Base-by-base conservation (phyloP, 495 filamentous ascomycete genomes). In the Hypoxylon subgilvum region DNA sequence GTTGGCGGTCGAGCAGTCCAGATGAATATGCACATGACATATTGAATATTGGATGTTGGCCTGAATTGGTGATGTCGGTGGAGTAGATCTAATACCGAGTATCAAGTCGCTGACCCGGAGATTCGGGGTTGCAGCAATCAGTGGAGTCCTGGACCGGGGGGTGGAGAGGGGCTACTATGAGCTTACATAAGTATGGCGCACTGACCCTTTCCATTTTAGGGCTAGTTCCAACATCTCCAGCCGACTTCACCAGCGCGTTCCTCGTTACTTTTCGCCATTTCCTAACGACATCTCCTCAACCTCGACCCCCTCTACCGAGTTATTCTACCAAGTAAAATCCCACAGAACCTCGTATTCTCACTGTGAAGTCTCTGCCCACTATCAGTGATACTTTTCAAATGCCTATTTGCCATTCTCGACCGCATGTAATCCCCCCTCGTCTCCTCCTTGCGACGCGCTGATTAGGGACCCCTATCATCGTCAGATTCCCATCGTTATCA, bases 381-480 rank as follows among this genome's bases (percentile, higher is more conserved):
- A 25, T 48, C 6, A 22, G 13, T 19, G 40, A 28, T 44, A 43
- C 52, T 46, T 55, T 52, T 68, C 69, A 69, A 68, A 72, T 72
- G 69, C 67, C 64, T 66, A 53, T 65, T 68, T 66, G 58, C 49
- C 63, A 39, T 47, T 55, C 30, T 46, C 53, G 42, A 25, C 67
- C 64, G 27, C 59, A 62, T 51, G 58, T 57, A 52, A 62, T 63
- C 30, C 61, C 69, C 63, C 61, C 67, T 67, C 67, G 61, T 54
- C 65, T 61, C 49, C 60, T 55, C 45, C 59, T 66, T 65, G 67
- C 67, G 64, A 69, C 69, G 69, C 69, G 69, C 63, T 71, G 66
- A 69, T 69, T 67, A 61, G 42, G 43, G 51, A 42, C 44, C 46
- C 19, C 38, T 62, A 44, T 69, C 57, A 68, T 63, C 28, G 60